Evolutionary conservation across 148 eudicot species (phyloP), one percentile per base, ranked within the genome.

Genomic region (Vaccinium macrocarpon): DNA sequence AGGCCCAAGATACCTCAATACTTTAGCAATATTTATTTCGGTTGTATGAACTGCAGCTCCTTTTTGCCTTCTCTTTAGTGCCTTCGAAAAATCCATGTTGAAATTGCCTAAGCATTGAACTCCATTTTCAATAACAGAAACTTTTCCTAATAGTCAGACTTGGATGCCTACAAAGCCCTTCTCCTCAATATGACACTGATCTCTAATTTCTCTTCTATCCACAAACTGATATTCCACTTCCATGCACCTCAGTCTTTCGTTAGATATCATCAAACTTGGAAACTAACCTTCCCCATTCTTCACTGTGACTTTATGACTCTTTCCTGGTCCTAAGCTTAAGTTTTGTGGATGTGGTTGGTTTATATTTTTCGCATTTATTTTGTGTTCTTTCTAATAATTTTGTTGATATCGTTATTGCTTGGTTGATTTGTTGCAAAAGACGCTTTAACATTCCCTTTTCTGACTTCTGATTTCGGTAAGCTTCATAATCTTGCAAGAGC

Each of bases 401-500:
- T 19, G 25, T 21, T 6, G 38, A 11, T 23, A 7, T 76, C 12
- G 6, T 53, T 38, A 66, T 27, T 75, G 21, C 55, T 72, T 2
- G 49, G 59, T 9, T 66, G 48, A 6, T 76, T 68, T 32, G 66
- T 82, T 29, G 46, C 7, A 42, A 4, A 59, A 68, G 27, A 83
- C 27, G 48, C 78, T 56, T 74, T 32, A 32, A 27, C 51, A 59
- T 71, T 53, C 23, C 57, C 84, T 59, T 68, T 42, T 49, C 72
- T 78, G 56, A 18, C 68, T 66, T 82, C 9, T 49, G 82, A 86
- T 86, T 86, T 52, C 88, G 99, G 99, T 81, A 97, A 97, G 90
- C 98, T 97, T 88, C 99, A 97, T 76, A 97, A 97, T 89, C 91
- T 97, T 88, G 98, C 99, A n/a, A 92, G 98, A 87, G 99, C 99